A percentile compares a stretch with the other conserved stretches of the same genome.
Conservation (phyloP, 257 asterid genomes). For the Jasminum sambac region DNA sequence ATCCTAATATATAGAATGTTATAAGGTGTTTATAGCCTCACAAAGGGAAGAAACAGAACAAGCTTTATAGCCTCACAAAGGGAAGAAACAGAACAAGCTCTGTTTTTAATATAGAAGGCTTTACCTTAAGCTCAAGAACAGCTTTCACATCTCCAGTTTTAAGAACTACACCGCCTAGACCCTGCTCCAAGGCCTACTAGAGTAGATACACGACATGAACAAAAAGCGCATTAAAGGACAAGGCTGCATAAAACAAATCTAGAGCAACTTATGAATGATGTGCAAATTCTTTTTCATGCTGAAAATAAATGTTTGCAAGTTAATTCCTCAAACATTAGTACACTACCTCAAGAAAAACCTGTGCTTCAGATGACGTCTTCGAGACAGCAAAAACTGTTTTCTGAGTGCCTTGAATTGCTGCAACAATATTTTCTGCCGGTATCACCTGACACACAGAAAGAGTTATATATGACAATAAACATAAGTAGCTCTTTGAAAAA, state of each 20-base stretch:
- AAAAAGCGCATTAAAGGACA: neutral
- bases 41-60: slow-evolving; percentile 6
- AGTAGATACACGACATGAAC: slow-evolving; percentile 26
- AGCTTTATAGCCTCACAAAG: slow-evolving; percentile 9
- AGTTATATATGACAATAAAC: neutral
- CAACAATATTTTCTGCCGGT: slow-evolving; percentile 87
- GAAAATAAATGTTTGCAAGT: neutral
- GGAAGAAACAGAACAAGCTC: slow-evolving; percentile 6
- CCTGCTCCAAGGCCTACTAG: slow-evolving; percentile 86
- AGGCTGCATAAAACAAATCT: neutral
- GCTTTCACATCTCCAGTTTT: slow-evolving; percentile 69
- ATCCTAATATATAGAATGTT: slow-evolving; percentile 40
- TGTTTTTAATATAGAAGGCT: slow-evolving; percentile 8
- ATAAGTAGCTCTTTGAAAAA: neutral
- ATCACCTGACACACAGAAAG: slow-evolving; percentile 48
- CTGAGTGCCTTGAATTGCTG: slow-evolving; percentile 67
- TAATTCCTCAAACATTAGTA: slow-evolving; percentile 16
- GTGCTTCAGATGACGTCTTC: slow-evolving; percentile 71
- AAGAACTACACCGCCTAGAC: slow-evolving; percentile 83
- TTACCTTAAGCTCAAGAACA: slow-evolving; percentile 73
- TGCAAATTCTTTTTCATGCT: neutral
- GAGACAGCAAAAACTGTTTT: slow-evolving; percentile 75
- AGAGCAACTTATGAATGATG: neutral
- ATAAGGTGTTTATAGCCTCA: slow-evolving; percentile 25
- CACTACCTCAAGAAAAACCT: slow-evolving; percentile 70